Conservation (phyloP, 1,284 basidiomycete species). For the Paramarasmius palmivorus region DNA sequence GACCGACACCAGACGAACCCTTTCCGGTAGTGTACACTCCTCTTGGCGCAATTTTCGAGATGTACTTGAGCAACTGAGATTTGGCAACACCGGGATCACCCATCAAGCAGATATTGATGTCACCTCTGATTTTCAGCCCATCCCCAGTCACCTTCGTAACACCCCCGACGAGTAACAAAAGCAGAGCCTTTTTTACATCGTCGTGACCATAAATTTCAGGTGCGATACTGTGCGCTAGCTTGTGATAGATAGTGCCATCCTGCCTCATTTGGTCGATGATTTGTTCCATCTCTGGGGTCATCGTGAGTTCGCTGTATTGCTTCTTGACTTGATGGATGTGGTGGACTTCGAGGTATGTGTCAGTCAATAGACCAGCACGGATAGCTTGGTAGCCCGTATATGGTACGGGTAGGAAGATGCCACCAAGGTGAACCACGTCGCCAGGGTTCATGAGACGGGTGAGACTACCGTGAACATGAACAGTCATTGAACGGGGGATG, state of each 20-base stretch:
- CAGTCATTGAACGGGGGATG: conserved; percentile 97
- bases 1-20: conserved; percentile 96
- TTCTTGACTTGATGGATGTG: conserved; percentile 95
- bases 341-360: conserved; percentile 95
- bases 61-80: conserved; percentile 97
- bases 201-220: conserved; percentile 99
- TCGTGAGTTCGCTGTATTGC: conserved; percentile 94
- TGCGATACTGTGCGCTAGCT: conserved; percentile 87
- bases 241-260: conserved; percentile 84
- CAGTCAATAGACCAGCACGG: conserved; percentile 93
- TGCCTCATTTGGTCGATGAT: conserved; percentile 71
- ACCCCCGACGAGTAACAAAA: conserved; percentile 93
- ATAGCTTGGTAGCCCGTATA: conserved; percentile 89
- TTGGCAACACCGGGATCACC: conserved; percentile 99
- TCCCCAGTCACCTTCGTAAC: conserved; percentile 95
- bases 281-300: conserved; percentile 82
- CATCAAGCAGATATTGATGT: conserved; percentile 98
- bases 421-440: conserved; percentile 91
- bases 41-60: conserved; percentile 96
- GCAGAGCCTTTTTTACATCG: conserved; percentile 97
- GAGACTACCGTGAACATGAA: conserved; percentile 90
- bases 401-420: conserved; percentile 87
- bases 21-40: conserved; percentile 99
- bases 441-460: conserved; percentile 94
- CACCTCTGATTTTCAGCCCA: conserved; percentile 98